Evolutionary conservation across 1,284 basidiomycete genomes (phyloP).

Genomic region (Volvariella surrecta): DNA sequence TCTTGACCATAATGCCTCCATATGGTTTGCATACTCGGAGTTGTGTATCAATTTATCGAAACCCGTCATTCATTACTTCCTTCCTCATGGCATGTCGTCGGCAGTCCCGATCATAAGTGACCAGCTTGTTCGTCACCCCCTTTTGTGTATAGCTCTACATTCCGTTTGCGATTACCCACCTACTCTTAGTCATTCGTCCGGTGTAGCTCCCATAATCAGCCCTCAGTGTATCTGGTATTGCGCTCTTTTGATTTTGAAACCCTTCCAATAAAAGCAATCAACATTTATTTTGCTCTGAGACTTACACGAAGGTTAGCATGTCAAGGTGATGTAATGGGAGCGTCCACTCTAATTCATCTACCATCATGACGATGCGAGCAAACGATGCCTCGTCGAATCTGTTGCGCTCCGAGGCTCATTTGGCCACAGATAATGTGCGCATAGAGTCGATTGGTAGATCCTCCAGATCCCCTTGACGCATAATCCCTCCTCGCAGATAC

Average conservation of each 20-base stretch:
- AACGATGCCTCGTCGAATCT: conserved; percentile 21
- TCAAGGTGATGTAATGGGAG: no score
- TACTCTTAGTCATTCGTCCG: not conserved
- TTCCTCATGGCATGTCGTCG: not conserved
- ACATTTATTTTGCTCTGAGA: no score
- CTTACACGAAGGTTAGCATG: no score
- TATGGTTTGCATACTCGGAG: not conserved
- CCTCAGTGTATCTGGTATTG: conserved; percentile 8
- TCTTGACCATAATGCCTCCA: not conserved
- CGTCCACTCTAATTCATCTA: conserved; percentile 4
- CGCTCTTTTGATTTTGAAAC: conserved; percentile 2
- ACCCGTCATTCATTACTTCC: not conserved
- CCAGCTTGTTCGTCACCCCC: not conserved
- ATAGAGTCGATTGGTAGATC: conserved; percentile 2
- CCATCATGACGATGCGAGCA: no score
- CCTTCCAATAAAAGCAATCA: no score
- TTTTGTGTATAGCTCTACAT: conserved; percentile 1
- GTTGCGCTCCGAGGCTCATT: conserved; percentile 61
- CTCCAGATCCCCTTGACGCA: not conserved
- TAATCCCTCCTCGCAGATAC: conserved; percentile 33
- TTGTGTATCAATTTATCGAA: not conserved
- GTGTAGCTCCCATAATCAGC: conserved; percentile 1
- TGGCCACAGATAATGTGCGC: conserved; percentile 57
- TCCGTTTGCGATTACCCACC: not conserved
- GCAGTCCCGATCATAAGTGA: not conserved